Evolutionary conservation across 345 rosid species (phyloP).

Genomic region (Boechera retrofracta): DNA sequence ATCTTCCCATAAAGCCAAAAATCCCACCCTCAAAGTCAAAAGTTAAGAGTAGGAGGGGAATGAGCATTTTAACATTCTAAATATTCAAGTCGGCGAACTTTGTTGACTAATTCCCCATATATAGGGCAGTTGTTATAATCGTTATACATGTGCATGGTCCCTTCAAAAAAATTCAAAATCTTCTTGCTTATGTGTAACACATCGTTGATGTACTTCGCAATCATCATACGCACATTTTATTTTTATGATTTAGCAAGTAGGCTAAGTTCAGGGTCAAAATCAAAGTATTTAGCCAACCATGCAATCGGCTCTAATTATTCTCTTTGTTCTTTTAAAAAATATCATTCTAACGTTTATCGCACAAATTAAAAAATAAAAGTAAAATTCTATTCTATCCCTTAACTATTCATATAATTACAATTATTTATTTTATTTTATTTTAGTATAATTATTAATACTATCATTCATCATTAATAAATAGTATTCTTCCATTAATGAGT

Average conservation of each 20-base stretch:
- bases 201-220: not conserved
- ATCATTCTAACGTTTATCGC: no score
- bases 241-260: slow-evolving; percentile 9
- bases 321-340: no score
- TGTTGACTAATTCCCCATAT: slow-evolving; percentile 36
- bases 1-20: not conserved
- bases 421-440: no score
- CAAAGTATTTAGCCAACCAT: not conserved
- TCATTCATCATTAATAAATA: no score
- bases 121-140: not conserved
- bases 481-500: no score
- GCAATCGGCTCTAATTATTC: not conserved
- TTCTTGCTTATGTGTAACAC: not conserved
- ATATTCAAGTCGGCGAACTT: slow-evolving; percentile 19
- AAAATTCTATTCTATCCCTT: no score
- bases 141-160: slow-evolving; percentile 3
- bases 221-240: not conserved
- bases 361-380: no score
- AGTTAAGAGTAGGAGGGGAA: slow-evolving; percentile 7
- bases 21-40: slow-evolving; percentile 25
- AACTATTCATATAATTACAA: no score
- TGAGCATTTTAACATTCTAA: slow-evolving; percentile 10
- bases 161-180: not conserved
- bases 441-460: no score
- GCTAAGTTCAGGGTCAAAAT: not conserved